Conservation (phyloP, 2,329 filamentous ascomycete species). For the Ambrosiella cleistominuta region DNA sequence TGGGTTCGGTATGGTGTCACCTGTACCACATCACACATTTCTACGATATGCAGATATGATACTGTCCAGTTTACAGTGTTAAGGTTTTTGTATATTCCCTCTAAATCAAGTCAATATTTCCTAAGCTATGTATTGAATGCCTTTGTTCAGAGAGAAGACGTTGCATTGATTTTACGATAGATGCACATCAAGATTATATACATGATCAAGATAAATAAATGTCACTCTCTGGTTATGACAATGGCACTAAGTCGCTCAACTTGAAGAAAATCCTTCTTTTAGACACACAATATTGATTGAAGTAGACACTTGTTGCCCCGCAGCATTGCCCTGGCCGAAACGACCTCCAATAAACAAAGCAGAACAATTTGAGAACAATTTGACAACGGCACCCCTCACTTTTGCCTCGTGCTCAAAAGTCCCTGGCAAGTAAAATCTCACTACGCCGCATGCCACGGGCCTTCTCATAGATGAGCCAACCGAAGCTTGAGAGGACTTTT, state of each 20-base stretch:
- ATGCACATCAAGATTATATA: too few species aligned
- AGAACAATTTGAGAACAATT: neutral
- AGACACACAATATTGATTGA: neutral
- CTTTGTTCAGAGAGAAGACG: too few species aligned
- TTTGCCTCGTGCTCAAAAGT: neutral
- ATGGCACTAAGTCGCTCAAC: too few species aligned
- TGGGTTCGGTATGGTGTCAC: neutral
- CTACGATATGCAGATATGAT: neutral
- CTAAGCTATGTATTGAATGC: too few species aligned
- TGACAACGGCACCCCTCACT: neutral
- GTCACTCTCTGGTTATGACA: too few species aligned
- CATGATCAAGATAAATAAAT: too few species aligned
- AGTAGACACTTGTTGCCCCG: slow-evolving; percentile 1
- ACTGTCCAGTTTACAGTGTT: neutral
- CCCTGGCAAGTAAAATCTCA: neutral
- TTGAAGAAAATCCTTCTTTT: too few species aligned
- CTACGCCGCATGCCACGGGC: neutral
- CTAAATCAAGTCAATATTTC: too few species aligned
- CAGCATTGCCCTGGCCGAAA: neutral
- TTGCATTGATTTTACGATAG: too few species aligned
- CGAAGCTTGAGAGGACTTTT: neutral
- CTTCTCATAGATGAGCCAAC: neutral
- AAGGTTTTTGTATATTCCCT: neutral
- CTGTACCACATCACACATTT: neutral
- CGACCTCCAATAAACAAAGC: neutral